Evolutionary conservation across 306 rosid genomes (phyloP).

Genomic region (Cucurbita moschata): DNA sequence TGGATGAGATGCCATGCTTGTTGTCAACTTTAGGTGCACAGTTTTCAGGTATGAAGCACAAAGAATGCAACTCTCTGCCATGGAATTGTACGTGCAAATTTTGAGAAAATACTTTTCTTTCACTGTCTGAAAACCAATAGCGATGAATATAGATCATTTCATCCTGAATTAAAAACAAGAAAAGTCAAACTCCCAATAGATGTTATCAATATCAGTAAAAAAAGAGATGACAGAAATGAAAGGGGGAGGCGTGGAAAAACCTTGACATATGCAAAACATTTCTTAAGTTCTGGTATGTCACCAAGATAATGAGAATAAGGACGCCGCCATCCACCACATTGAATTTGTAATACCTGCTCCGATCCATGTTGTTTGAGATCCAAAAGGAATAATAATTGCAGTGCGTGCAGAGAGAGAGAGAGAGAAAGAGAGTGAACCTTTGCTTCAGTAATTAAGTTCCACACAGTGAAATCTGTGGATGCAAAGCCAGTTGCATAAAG

Average conservation of each 20-base stretch:
- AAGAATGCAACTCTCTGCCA: constrained; percentile 90
- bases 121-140: constrained; percentile 34
- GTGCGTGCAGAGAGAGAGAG: not conserved
- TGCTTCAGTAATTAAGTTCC: constrained; percentile 68
- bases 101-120: constrained; percentile 46
- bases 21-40: constrained; percentile 20
- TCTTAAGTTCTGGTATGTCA: constrained; percentile 63
- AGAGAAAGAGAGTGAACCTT: constrained; percentile 34
- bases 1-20: constrained; percentile 18
- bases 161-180: constrained; percentile 40
- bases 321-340: constrained; percentile 98
- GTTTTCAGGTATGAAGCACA: constrained; percentile 54
- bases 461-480: constrained; percentile 67
- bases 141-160: constrained; percentile 62
- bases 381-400: not conserved
- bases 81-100: constrained; percentile 84
- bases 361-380: constrained; percentile 10
- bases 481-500: constrained; percentile 84
- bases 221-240: not conserved
- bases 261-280: constrained; percentile 91
- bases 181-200: not conserved
- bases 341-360: constrained; percentile 59
- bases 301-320: constrained; percentile 85
- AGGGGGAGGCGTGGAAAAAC: constrained; percentile 13
- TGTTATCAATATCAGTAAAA: not conserved